Evolutionary conservation across 2,329 filamentous ascomycete genomes (phyloP).

Genomic region (Ascochyta viciae-villosae): DNA sequence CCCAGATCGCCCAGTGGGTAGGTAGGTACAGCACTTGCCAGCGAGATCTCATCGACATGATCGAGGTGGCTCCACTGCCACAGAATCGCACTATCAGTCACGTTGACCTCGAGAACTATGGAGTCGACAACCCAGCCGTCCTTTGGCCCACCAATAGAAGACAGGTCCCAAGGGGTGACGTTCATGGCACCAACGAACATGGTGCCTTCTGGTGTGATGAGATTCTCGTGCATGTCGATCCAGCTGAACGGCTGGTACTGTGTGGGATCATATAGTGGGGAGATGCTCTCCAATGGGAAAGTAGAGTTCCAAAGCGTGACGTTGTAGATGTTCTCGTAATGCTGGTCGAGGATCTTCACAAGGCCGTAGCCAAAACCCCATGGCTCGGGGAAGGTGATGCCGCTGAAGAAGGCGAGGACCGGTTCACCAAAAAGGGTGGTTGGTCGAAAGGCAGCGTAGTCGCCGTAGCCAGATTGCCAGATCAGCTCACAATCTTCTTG

Average conservation of each 20-base stretch:
- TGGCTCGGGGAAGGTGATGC: not conserved
- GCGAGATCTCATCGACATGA: conserved; percentile 6
- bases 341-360: not conserved
- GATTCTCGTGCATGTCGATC: conserved; percentile 20
- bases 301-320: conserved; percentile 9
- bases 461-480: conserved; percentile 11
- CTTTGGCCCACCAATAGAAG: not conserved
- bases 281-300: conserved; percentile 5
- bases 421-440: conserved; percentile 4
- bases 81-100: conserved; percentile 16
- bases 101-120: conserved; percentile 5
- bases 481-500: not conserved
- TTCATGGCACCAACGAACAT: conserved; percentile 16
- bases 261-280: conserved; percentile 13
- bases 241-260: conserved; percentile 12
- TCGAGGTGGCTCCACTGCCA: conserved; percentile 21
- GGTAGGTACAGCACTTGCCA: conserved; percentile 1
- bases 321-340: conserved; percentile 1
- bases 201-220: conserved; percentile 13
- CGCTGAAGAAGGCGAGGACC: not conserved
- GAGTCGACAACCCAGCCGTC: not conserved
- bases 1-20: not conserved
- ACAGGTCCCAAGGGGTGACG: conserved; percentile 17
- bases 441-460: conserved; percentile 8
- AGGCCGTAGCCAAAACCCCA: not conserved